Conservation (phyloP, 2,329 filamentous ascomycete genomes). For the Sordariomycetes sp. region DNA sequence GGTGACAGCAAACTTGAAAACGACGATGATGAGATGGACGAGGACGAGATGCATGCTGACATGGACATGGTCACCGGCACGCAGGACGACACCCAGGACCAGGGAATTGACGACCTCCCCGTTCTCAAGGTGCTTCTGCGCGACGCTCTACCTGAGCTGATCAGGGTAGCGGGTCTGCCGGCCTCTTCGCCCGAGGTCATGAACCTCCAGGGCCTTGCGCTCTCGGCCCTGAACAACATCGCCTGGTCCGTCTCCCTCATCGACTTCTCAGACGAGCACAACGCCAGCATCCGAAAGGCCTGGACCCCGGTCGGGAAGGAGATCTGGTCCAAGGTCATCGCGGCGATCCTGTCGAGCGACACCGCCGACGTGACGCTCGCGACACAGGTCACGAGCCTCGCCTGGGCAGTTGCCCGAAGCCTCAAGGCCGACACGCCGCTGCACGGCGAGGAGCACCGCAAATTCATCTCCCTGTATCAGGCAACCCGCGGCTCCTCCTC, state of each 20-base stretch:
- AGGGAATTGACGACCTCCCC: slow-evolving; percentile 39
- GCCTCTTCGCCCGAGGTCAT: slow-evolving; percentile 29
- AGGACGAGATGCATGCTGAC: slow-evolving; percentile 51
- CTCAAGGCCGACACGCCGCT: slow-evolving; percentile 39
- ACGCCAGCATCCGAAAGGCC: slow-evolving; percentile 37
- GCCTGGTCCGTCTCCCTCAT: slow-evolving; percentile 56
- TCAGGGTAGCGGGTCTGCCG: slow-evolving; percentile 33
- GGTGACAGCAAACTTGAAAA: slow-evolving; percentile 25
- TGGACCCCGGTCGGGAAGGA: slow-evolving; percentile 45
- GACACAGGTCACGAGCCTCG: slow-evolving; percentile 54
- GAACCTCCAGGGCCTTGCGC: slow-evolving; percentile 40
- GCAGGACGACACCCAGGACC: slow-evolving; percentile 22
- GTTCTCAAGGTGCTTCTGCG: slow-evolving; percentile 35
- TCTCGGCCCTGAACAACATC: slow-evolving; percentile 58
- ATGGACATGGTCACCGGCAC: slow-evolving; percentile 55
- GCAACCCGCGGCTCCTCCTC: slow-evolving; percentile 34
- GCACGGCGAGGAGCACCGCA: slow-evolving; percentile 44
- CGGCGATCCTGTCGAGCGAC: slow-evolving; percentile 48
- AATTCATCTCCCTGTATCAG: slow-evolving; percentile 57
- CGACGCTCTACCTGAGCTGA: slow-evolving; percentile 29
- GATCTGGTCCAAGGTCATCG: slow-evolving; percentile 50
- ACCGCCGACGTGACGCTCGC: slow-evolving; percentile 53
- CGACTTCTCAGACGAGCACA: slow-evolving; percentile 46
- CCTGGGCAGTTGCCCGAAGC: slow-evolving; percentile 54
- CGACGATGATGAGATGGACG: slow-evolving; percentile 41